Conservation (phyloP, 305 asterid genomes). For the Fraxinus angustifolia region DNA sequence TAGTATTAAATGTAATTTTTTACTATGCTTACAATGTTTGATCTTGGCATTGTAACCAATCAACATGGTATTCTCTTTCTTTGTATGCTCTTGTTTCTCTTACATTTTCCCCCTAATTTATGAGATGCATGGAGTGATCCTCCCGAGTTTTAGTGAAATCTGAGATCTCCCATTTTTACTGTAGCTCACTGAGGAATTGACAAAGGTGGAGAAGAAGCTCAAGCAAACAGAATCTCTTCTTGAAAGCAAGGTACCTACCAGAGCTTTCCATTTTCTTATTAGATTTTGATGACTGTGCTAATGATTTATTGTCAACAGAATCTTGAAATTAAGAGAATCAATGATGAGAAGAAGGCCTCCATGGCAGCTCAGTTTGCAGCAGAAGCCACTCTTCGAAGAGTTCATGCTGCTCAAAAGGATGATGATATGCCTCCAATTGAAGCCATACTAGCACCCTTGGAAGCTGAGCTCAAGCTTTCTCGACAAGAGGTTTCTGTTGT, state of each 20-base stretch:
- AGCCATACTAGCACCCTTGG: conserved; percentile 96
- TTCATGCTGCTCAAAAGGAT: conserved; percentile 94
- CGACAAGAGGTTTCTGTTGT: conserved; percentile 72
- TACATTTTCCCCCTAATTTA: neutral
- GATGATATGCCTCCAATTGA: conserved; percentile 99
- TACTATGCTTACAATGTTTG: neutral
- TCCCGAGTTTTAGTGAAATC: conserved; percentile 24
- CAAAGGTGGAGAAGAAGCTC: conserved; percentile 82
- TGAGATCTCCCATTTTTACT: conserved; percentile 27
- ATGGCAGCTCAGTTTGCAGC: conserved; percentile 99
- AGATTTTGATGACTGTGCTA: conserved; percentile 1
- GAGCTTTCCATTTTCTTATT: conserved; percentile 12
- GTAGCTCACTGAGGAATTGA: conserved; percentile 83
- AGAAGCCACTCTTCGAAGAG: conserved; percentile 98
- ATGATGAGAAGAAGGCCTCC: conserved; percentile 97
- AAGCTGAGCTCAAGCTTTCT: conserved; percentile 95
- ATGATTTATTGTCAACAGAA: conserved; percentile 45
- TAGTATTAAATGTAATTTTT: neutral
- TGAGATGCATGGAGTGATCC: conserved; percentile 9
- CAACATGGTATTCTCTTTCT: conserved; percentile 3
- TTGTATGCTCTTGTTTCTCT: neutral
- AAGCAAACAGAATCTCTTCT: conserved; percentile 86
- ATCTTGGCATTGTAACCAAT: conserved; percentile 3
- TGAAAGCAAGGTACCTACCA: conserved; percentile 75
- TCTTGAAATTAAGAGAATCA: conserved; percentile 95